Percentiles rank a stretch among this genome's conserved stretches.
Conservation (phyloP, 2,329 filamentous ascomycete species). For the Diaporthe destruens region DNA sequence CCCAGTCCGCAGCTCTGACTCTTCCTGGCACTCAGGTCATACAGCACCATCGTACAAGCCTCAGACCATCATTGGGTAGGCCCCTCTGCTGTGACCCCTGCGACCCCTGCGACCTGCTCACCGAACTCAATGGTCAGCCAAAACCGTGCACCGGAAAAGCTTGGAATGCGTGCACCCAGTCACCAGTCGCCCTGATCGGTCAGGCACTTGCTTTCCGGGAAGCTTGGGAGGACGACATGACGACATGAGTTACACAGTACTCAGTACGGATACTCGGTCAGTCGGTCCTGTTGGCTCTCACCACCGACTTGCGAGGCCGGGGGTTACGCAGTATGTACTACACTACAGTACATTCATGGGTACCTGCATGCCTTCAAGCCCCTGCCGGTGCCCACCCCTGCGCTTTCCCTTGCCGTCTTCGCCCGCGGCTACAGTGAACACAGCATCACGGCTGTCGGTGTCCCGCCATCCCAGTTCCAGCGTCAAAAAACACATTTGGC, state of each 20-base stretch:
- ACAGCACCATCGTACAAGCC: constrained; percentile 2
- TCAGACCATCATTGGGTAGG: background rate
- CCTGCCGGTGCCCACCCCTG: no score
- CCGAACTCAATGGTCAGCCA: constrained; percentile 27
- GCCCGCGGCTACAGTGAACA: background rate
- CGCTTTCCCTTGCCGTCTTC: background rate
- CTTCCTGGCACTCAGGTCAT: constrained; percentile 10
- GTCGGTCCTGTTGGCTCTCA: constrained; percentile 2
- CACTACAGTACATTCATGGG: background rate
- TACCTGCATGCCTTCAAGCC: background rate
- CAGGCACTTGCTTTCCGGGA: background rate
- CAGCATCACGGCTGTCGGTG: background rate
- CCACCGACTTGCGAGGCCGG: background rate
- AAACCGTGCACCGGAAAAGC: background rate
- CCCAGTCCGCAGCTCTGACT: background rate
- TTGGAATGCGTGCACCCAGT: background rate
- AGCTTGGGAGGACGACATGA: background rate
- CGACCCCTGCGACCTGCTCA: constrained; percentile 22
- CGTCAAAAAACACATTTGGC: constrained; percentile 18
- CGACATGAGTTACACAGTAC: no score
- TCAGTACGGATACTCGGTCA: no score
- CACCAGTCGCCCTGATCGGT: background rate
- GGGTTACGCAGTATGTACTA: no score
- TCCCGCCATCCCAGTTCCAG: background rate
- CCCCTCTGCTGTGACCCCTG: background rate